phyloP scores from a whole-genome alignment of 768 basidiomycete genomes.

The Suillus fuscotomentosus region DNA sequence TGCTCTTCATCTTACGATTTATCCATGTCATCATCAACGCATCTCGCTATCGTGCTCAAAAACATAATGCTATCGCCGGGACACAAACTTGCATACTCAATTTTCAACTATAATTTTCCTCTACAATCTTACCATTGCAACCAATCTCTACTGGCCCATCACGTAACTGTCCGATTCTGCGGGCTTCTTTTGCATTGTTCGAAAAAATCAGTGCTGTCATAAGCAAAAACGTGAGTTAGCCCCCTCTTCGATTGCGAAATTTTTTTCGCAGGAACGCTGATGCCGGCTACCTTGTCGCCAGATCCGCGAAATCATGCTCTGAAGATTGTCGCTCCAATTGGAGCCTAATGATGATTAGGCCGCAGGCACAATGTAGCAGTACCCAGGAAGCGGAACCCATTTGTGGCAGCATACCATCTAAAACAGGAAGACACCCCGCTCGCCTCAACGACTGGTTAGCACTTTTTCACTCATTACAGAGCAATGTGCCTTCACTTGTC shows the following conservation, averaged over 20 bases:
- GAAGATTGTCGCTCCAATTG: constrained; percentile 14
- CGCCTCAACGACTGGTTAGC: neutral
- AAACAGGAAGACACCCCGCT: neutral
- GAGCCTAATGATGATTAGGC: neutral
- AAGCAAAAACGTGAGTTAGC: constrained; percentile 63
- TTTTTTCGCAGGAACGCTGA: constrained; percentile 9
- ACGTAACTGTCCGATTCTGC: constrained; percentile 22
- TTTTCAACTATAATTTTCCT: neutral
- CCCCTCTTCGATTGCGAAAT: neutral
- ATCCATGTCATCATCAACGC: constrained; percentile 11
- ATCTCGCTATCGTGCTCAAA: constrained; percentile 8
- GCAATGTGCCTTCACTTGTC: neutral
- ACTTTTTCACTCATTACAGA: neutral
- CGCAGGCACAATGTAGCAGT: neutral
- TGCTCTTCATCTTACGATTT: constrained; percentile 13
- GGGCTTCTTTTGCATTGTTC: constrained; percentile 4
- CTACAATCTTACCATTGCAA: neutral
- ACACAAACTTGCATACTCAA: constrained; percentile 2
- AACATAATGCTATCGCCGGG: constrained; percentile 9
- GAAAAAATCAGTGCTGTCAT: constrained; percentile 52
- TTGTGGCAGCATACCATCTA: neutral
- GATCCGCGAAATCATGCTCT: constrained; percentile 56
- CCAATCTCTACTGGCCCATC: constrained; percentile 9
- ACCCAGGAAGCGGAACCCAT: neutral
- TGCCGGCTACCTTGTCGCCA: constrained; percentile 16